phyloP scores from a whole-genome alignment of 2,329 filamentous ascomycete genomes.

The Didymella exigua region DNA sequence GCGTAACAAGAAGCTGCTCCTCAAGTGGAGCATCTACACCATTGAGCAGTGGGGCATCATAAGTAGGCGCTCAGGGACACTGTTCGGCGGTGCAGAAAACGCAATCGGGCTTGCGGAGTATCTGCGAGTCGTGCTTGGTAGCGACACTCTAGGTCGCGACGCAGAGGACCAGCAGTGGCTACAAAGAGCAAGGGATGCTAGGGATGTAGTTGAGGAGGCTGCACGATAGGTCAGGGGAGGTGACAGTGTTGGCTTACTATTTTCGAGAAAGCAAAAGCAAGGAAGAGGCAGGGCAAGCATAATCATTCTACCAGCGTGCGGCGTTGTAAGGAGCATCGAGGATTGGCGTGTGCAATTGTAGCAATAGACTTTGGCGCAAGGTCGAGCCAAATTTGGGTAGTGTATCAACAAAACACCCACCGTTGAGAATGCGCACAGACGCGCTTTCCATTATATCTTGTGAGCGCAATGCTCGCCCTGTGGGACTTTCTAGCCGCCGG shows the following conservation, averaged over 20 bases:
- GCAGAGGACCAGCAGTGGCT: conserved; percentile 46
- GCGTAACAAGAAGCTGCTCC: conserved; percentile 60
- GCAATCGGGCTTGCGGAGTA: conserved; percentile 52
- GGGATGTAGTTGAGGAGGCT: conserved; percentile 37
- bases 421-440: background rate
- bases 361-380: conserved; percentile 12
- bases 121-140: conserved; percentile 51
- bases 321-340: conserved; percentile 37
- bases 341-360: conserved; percentile 21
- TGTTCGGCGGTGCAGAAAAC: conserved; percentile 67
- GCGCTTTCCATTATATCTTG: background rate
- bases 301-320: conserved; percentile 34
- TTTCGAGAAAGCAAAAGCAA: background rate
- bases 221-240: conserved; percentile 21
- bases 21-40: conserved; percentile 66
- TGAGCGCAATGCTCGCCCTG: no score
- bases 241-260: background rate
- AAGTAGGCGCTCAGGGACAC: conserved; percentile 58
- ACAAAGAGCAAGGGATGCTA: conserved; percentile 36
- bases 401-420: background rate
- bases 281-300: background rate
- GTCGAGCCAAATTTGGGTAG: conserved; percentile 9
- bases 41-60: conserved; percentile 66
- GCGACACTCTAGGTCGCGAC: conserved; percentile 46
- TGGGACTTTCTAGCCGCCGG: no score